Evolutionary conservation across 148 eudicot genomes (phyloP).

Genomic region (Cornus florida): DNA sequence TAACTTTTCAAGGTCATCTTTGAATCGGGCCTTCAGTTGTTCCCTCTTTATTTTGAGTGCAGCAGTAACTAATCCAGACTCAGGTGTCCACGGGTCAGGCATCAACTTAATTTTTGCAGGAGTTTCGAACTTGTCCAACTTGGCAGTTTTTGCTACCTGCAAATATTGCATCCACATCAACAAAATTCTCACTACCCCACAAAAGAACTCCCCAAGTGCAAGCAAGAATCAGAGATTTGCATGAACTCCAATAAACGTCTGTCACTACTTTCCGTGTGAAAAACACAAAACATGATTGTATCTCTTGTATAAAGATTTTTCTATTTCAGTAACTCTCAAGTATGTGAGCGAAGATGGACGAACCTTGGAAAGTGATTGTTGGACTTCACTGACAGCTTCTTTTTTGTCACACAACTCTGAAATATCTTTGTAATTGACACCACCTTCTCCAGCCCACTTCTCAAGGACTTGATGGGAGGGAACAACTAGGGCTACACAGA

Average conservation of each 20-base stretch:
- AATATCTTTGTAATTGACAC: slow-evolving; percentile 54
- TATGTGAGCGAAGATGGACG: slow-evolving; percentile 6
- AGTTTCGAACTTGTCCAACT: slow-evolving; percentile 75
- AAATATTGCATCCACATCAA: background rate
- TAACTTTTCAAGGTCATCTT: slow-evolving; percentile 65
- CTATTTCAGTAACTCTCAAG: background rate
- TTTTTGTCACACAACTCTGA: slow-evolving; percentile 68
- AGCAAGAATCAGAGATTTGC: background rate
- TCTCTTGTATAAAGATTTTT: background rate
- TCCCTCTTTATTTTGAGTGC: slow-evolving; percentile 95
- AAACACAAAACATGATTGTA: background rate
- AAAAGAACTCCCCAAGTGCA: background rate
- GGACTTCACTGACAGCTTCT: slow-evolving; percentile 78
- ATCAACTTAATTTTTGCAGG: slow-evolving; percentile 77
- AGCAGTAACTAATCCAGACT: slow-evolving; percentile 90
- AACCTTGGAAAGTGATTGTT: slow-evolving; percentile 77
- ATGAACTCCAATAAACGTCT: background rate
- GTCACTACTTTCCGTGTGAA: background rate
- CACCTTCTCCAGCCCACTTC: slow-evolving; percentile 79
- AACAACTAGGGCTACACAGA: slow-evolving; percentile 80
- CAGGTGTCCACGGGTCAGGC: slow-evolving; percentile 92
- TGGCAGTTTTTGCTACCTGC: slow-evolving; percentile 74
- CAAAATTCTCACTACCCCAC: background rate
- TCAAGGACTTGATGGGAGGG: slow-evolving; percentile 67
- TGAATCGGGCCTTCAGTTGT: slow-evolving; percentile 72